Evolutionary conservation across 2,329 filamentous ascomycete species (phyloP).

Genomic region (Neophaeococcomyces aloes): DNA sequence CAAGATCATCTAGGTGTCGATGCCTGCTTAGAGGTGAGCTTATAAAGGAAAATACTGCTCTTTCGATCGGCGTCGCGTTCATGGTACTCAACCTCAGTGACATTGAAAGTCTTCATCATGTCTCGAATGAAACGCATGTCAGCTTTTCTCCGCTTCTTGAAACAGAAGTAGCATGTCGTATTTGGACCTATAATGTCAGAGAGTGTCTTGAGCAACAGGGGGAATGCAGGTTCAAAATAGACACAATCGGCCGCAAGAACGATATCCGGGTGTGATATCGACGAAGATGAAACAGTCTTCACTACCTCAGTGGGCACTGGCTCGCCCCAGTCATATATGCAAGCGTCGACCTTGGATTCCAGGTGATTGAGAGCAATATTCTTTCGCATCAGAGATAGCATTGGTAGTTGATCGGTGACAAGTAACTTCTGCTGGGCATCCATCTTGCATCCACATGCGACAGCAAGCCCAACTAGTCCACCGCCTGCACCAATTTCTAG

Average conservation of each 20-base stretch:
- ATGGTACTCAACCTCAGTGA: constrained; percentile 53
- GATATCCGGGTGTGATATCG: constrained; percentile 50
- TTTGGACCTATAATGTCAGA: constrained; percentile 56
- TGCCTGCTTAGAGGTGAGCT: constrained; percentile 7
- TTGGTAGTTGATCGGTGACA: constrained; percentile 78
- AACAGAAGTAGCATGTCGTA: constrained; percentile 76
- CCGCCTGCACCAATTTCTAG: constrained; percentile 87
- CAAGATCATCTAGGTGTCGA: background rate
- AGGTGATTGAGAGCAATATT: constrained; percentile 79
- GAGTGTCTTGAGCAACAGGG: constrained; percentile 70
- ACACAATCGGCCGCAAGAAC: constrained; percentile 94
- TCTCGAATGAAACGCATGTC: constrained; percentile 65
- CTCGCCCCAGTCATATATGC: constrained; percentile 67
- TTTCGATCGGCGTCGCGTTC: constrained; percentile 42
- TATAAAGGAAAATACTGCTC: constrained; percentile 50
- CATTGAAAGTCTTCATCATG: constrained; percentile 55
- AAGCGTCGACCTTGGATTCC: constrained; percentile 50
- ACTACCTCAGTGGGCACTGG: constrained; percentile 24
- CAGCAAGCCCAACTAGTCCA: constrained; percentile 64
- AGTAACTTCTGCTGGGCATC: constrained; percentile 45
- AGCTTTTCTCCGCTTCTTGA: constrained; percentile 80
- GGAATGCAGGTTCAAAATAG: constrained; percentile 94
- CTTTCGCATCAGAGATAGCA: constrained; percentile 73
- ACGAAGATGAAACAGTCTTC: no score
- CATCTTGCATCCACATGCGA: constrained; percentile 47